Evolutionary conservation across 805 yeast genomes (phyloP).

Genomic region (Kazachstania africana): DNA sequence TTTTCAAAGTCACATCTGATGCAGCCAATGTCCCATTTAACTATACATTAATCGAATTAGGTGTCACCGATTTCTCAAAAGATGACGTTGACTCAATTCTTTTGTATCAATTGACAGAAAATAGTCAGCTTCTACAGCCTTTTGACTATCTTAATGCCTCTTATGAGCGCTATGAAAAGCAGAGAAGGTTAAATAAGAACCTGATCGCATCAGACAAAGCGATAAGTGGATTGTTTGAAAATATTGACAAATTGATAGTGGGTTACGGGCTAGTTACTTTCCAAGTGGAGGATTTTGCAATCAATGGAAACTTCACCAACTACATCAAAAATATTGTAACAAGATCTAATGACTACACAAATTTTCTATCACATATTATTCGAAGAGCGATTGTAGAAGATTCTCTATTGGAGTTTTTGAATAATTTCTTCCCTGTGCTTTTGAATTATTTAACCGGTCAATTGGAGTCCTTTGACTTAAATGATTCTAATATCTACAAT

Average conservation of each 20-base stretch:
- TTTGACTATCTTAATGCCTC: constrained; percentile 21
- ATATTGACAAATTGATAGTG: constrained; percentile 29
- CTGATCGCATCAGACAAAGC: constrained; percentile 26
- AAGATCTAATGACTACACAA: constrained; percentile 25
- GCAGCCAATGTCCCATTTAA: constrained; percentile 11
- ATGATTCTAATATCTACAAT: constrained; percentile 37
- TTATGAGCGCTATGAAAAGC: constrained; percentile 20
- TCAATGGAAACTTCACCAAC: constrained; percentile 13
- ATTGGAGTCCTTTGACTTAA: constrained; percentile 28
- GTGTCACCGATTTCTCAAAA: not conserved
- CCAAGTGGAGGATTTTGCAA: constrained; percentile 46
- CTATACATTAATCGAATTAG: constrained; percentile 1
- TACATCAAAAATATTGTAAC: constrained; percentile 22
- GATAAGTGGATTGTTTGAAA: constrained; percentile 30
- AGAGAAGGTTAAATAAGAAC: constrained; percentile 35
- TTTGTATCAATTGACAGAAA: constrained; percentile 25
- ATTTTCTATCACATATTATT: constrained; percentile 46
- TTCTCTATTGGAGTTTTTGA: constrained; percentile 45
- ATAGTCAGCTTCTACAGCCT: constrained; percentile 13
- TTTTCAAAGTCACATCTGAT: constrained; percentile 15
- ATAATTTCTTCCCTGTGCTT: constrained; percentile 32
- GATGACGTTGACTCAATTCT: constrained; percentile 21
- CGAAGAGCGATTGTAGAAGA: constrained; percentile 57
- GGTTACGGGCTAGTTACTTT: constrained; percentile 60
- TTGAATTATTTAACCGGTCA: constrained; percentile 16